phyloP scores from a whole-genome alignment of 305 asterid species.

The Fraxinus dipetala region DNA sequence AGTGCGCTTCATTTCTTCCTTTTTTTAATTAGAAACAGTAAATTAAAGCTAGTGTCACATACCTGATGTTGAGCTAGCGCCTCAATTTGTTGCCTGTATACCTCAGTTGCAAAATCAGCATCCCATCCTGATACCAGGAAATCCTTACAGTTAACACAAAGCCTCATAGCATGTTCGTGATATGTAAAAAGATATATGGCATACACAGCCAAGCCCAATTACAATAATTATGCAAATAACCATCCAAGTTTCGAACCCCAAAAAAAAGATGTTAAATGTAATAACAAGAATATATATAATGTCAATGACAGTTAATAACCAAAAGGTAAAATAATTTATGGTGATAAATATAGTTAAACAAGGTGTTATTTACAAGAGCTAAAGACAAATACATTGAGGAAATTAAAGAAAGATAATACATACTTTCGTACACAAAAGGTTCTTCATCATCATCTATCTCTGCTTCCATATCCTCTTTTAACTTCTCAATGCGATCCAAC shows the following conservation, averaged over 20 bases:
- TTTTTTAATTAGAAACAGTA: slow-evolving; percentile 13
- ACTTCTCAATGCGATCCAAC: slow-evolving; percentile 88
- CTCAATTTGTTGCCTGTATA: slow-evolving; percentile 87
- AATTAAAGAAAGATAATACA: slow-evolving; percentile 31
- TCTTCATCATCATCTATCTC: slow-evolving; percentile 98
- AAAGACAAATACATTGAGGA: not conserved
- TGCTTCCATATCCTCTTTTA: slow-evolving; percentile 99
- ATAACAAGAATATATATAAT: not conserved
- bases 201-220: not conserved
- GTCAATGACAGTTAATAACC: slow-evolving; percentile 18
- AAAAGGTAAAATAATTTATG: slow-evolving; percentile 5
- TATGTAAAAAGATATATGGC: slow-evolving; percentile 1
- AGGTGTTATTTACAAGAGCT: slow-evolving; percentile 1
- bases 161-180: slow-evolving; percentile 4
- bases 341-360: not conserved
- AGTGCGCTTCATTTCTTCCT: not conserved
- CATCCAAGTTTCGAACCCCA: slow-evolving; percentile 4
- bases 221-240: slow-evolving; percentile 1
- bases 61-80: slow-evolving; percentile 92
- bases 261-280: not conserved
- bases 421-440: slow-evolving; percentile 92
- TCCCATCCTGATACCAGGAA: slow-evolving; percentile 77
- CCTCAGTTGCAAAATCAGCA: slow-evolving; percentile 96
- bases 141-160: slow-evolving; percentile 20
- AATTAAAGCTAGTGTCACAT: slow-evolving; percentile 19